Base-by-base conservation (phyloP, 768 basidiomycete genomes). In the Tubosaeta sp. region DNA sequence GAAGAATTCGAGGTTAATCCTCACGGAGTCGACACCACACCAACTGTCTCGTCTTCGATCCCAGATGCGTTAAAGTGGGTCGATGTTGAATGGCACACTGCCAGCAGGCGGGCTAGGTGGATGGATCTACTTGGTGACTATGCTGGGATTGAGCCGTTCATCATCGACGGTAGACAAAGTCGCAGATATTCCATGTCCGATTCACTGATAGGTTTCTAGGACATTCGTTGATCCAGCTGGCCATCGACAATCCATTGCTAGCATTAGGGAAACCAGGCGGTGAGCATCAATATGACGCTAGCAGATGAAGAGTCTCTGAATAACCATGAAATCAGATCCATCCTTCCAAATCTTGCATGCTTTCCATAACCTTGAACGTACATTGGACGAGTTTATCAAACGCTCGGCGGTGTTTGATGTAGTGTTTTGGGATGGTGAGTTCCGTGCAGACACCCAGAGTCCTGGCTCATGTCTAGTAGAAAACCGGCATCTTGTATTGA, bases 61-160 rank as follows among this genome's bases (percentile, higher is more conserved):
- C 16, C 48, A 12, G 46, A 61, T 13, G 66, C 73, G 2, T 48
- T 75, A 14, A 50, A 58, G 17, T 56, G 57, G 49, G 49, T 76
- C 7, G 74, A 76, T 56, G 55, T 53, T 13, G 52, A 51, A 42
- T 80, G 78, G 78, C 78, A 73, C 53, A 56, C 64, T 27, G 62
- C 66, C 26, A 68, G 65, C 60, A 67, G 72, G 52, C 53, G 61
- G 26, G 75, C 73, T 12, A 62, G 80, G 51, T 80, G 78, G 81
- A 86, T 87, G 84, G 85, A 87, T 63, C 71, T 87, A 9, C 67
- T 87, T 27, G 84, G 84, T 4, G 86, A 85, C 60, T 87, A 85
- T 63, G 85, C 82, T 19, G 86, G 86, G 1, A 75, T 62, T 33
- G 86, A 88, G 60, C 74, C 75, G 14, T 88, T 88, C 59, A 59